A percentile compares a stretch with the other conserved stretches of the same genome.
phyloP scores from a whole-genome alignment of 306 rosid genomes.

The Trifolium pratense region DNA sequence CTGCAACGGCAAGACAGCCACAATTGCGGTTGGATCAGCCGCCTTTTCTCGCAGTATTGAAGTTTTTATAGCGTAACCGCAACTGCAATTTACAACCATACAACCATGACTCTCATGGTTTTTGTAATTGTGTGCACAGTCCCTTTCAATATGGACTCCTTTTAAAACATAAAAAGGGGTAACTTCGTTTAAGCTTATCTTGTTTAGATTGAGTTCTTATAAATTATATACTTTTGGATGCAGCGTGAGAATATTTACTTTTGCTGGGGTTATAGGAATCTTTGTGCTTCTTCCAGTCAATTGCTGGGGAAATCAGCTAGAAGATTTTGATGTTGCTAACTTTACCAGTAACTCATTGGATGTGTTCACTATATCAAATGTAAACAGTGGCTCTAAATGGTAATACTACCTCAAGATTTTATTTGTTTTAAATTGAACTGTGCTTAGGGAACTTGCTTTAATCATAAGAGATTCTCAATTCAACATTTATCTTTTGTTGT shows the following conservation, averaged over 20 bases:
- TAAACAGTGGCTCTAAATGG: conserved; percentile 48
- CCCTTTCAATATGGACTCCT: not conserved
- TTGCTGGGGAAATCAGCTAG: conserved; percentile 68
- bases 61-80: not conserved
- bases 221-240: conserved; percentile 39
- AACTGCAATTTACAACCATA: not conserved
- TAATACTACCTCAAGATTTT: conserved; percentile 43
- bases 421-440: conserved; percentile 26
- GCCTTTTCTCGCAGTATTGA: not conserved
- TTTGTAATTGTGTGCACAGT: not conserved
- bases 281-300: conserved; percentile 86
- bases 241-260: conserved; percentile 76
- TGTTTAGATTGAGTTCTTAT: conserved; percentile 29
- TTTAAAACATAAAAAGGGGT: not conserved
- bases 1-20: not conserved
- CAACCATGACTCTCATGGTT: conserved; percentile 1
- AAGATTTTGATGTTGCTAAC: conserved; percentile 37
- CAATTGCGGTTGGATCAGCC: not conserved
- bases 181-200: conserved; percentile 6
- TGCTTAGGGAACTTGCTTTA: conserved; percentile 7
- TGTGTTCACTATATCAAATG: conserved; percentile 53
- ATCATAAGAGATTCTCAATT: too few relatives aligned
- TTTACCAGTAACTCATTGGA: conserved; percentile 46
- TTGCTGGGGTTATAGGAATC: conserved; percentile 84
- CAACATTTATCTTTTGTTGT: not conserved